A percentile compares a stretch with the other conserved stretches of the same genome.
Conservation (phyloP, 1,284 basidiomycete genomes). For the Afroboletus lepidellus region DNA sequence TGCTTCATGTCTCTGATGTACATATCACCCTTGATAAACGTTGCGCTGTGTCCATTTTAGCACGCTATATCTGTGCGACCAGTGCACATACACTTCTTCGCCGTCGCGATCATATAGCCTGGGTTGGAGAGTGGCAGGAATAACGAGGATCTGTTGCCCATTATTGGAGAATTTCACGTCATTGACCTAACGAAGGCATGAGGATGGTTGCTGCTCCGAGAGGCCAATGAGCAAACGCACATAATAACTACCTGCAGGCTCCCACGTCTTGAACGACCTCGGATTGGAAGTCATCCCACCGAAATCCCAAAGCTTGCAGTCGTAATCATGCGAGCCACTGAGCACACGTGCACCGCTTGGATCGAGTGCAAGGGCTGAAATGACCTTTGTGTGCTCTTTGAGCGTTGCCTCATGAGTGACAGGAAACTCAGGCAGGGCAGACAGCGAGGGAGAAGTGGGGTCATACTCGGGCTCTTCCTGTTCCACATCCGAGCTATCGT, state of each 20-base stretch:
- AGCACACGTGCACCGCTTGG: slow-evolving; percentile 89
- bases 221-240: slow-evolving; percentile 46
- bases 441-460: slow-evolving; percentile 36
- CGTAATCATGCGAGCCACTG: slow-evolving; percentile 94
- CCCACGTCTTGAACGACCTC: slow-evolving; percentile 95
- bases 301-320: slow-evolving; percentile 98
- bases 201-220: neutral
- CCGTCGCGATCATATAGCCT: slow-evolving; percentile 90
- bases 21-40: slow-evolving; percentile 93
- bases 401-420: slow-evolving; percentile 86
- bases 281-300: slow-evolving; percentile 92
- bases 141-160: slow-evolving; percentile 80
- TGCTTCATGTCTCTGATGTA: slow-evolving; percentile 99
- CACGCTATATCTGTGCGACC: slow-evolving; percentile 35
- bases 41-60: slow-evolving; percentile 67
- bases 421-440: slow-evolving; percentile 63
- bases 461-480: slow-evolving; percentile 64
- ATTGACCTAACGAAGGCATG: slow-evolving; percentile 60
- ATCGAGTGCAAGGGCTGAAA: slow-evolving; percentile 90
- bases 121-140: slow-evolving; percentile 86
- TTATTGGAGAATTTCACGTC: slow-evolving; percentile 87
- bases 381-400: slow-evolving; percentile 93
- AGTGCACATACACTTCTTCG: slow-evolving; percentile 74
- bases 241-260: slow-evolving; percentile 91
- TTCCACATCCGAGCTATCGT: slow-evolving; percentile 33